Evolutionary conservation across 257 asterid genomes (phyloP), one percentile per base, ranked within the genome.

Genomic region (Salvia splendens): DNA sequence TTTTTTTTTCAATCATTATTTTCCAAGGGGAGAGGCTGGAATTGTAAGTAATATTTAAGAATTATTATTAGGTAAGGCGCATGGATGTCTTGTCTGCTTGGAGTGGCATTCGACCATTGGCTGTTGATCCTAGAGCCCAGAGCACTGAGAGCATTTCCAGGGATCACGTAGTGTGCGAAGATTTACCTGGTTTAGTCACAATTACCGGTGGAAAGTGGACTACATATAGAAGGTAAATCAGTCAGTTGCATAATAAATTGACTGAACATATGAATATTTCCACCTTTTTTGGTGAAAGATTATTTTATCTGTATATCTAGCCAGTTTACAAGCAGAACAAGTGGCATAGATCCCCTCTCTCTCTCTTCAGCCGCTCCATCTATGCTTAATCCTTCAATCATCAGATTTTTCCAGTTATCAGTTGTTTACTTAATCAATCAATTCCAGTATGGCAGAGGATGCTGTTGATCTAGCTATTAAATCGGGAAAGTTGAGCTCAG

Each of bases 161-260:
- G 70, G 99, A 87, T 77, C 97, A 91, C 61, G 92, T 94, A 60
- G 95, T 94, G 61, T 69, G 80, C 75, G 99, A 91, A 85, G 96
- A 91, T 71, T 74, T 77, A 67, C 97, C 96, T 43, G 97, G 97
- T 81, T 81, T 94, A 79, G 96, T 94, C 9, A 91, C 99, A 51
- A 87, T 91, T 57, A 88, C 99, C 12, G 99, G 99, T 77, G 99
- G 97, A 70, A 94, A 94, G 82, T 94, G 99, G 99, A 94, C 97
- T 51, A 94, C 99, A 3, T 94, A 94, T 74, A 84, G 99, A 87
- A 87, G 99, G 99, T 94, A 85, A 51, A 45, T 40, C 53, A 7
- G 45, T 28, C 30, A 51, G 70, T 70, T 35, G 9, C 17, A 49
- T 28, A 12, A 61, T 43, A 49, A 49, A 40, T 7, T 66, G 12